Evolutionary conservation across 257 asterid species (phyloP).

Genomic region (Rubia yunnanensis): DNA sequence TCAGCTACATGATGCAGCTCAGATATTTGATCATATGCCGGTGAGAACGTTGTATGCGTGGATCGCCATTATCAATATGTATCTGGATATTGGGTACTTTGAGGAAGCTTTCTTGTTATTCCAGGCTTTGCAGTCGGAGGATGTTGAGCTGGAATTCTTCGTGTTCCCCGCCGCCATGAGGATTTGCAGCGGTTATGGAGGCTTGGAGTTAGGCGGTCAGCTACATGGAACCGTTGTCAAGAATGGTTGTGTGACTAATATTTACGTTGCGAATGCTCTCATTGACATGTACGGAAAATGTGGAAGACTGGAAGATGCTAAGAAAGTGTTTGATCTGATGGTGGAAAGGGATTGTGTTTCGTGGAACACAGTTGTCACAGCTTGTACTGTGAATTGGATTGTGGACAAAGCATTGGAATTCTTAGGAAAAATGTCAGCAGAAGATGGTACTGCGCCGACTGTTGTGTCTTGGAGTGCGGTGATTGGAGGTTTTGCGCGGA

Average conservation of each 20-base stretch:
- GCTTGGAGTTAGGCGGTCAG: slow-evolving; percentile 55
- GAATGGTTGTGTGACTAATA: slow-evolving; percentile 39
- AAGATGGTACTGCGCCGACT: slow-evolving; percentile 33
- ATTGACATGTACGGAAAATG: slow-evolving; percentile 79
- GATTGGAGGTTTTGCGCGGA: slow-evolving; percentile 61
- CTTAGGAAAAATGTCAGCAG: slow-evolving; percentile 39
- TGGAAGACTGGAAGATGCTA: slow-evolving; percentile 44
- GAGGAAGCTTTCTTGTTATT: slow-evolving; percentile 41
- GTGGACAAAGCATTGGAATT: slow-evolving; percentile 38
- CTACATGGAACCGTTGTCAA: slow-evolving; percentile 48
- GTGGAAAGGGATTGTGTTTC: slow-evolving; percentile 45
- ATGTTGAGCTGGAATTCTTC: slow-evolving; percentile 57
- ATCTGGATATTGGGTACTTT: slow-evolving; percentile 29
- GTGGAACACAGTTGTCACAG: slow-evolving; percentile 68
- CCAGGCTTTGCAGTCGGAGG: slow-evolving; percentile 33
- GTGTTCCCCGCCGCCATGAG: slow-evolving; percentile 52
- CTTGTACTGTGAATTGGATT: slow-evolving; percentile 52
- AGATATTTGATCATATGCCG: slow-evolving; percentile 58
- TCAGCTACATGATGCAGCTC: slow-evolving; percentile 23
- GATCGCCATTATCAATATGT: slow-evolving; percentile 36
- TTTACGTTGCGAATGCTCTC: slow-evolving; percentile 62
- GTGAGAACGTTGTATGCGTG: slow-evolving; percentile 48
- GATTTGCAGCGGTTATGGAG: slow-evolving; percentile 65
- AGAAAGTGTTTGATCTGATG: slow-evolving; percentile 36
- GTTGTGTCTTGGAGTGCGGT: slow-evolving; percentile 66